phyloP scores from a whole-genome alignment of 176 grass and related monocot genomes.

The Triticum turgidum region DNA sequence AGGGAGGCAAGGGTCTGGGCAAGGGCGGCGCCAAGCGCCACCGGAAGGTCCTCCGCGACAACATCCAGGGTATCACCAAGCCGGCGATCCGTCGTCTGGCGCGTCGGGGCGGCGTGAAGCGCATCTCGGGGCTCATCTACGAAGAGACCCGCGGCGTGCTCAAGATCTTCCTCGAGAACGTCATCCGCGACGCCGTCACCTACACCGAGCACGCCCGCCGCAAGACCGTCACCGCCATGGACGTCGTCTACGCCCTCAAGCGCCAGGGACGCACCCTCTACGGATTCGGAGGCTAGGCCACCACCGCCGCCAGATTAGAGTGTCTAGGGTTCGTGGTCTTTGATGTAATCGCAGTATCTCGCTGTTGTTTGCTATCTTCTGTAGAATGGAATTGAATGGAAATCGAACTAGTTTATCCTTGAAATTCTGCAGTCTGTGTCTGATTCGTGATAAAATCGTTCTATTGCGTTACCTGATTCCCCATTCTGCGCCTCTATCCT shows the following conservation, averaged over 20 bases:
- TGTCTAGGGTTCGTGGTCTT: neutral
- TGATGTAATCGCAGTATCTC: neutral
- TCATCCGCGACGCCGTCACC: neutral
- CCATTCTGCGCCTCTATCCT: too few species aligned
- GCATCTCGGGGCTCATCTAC: slow-evolving; percentile 89
- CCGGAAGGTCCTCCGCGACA: slow-evolving; percentile 86
- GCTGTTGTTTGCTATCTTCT: neutral
- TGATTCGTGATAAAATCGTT: too few species aligned
- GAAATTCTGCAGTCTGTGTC: too few species aligned
- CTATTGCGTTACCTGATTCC: too few species aligned
- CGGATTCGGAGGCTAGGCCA: slow-evolving; percentile 64
- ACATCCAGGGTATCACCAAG: slow-evolving; percentile 98
- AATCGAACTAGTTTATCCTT: neutral
- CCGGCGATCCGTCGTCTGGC: slow-evolving; percentile 80
- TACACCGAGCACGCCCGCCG: neutral
- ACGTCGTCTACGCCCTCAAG: neutral
- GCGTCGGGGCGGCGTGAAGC: slow-evolving; percentile 81
- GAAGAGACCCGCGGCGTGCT: slow-evolving; percentile 64
- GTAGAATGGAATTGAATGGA: neutral
- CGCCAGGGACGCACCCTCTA: neutral
- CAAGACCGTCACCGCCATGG: neutral
- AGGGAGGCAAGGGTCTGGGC: slow-evolving; percentile 85
- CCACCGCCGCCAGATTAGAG: neutral
- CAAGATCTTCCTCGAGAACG: neutral
- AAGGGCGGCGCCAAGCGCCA: slow-evolving; percentile 91